Conservation (phyloP, 2,329 filamentous ascomycete genomes). For the Sclerotinia subarctica region DNA sequence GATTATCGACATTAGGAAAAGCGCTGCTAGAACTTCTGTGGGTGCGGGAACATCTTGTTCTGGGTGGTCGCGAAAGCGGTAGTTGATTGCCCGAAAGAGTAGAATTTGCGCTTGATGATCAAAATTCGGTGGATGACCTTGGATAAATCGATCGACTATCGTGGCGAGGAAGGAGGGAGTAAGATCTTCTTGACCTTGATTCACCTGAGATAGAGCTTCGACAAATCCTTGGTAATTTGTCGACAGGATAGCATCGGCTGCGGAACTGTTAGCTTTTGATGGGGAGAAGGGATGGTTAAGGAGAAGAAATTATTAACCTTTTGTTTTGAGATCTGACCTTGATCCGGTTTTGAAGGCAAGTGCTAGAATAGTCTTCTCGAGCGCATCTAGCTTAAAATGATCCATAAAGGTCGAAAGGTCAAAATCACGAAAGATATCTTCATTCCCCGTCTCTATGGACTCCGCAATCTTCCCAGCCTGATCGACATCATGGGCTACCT, state of each 20-base stretch:
- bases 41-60: conserved; percentile 63
- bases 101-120: conserved; percentile 71
- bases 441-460: conserved; percentile 83
- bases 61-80: conserved; percentile 53
- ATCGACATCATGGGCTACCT: conserved; percentile 74
- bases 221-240: conserved; percentile 76
- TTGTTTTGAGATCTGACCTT: conserved; percentile 78
- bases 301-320: conserved; percentile 58
- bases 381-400: conserved; percentile 87
- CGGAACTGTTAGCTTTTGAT: conserved; percentile 23
- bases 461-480: conserved; percentile 91
- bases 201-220: conserved; percentile 66
- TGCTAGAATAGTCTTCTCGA: conserved; percentile 83
- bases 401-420: conserved; percentile 94
- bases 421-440: conserved; percentile 93
- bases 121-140: conserved; percentile 83
- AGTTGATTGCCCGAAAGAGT: conserved; percentile 59
- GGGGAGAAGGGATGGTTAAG: conserved; percentile 12
- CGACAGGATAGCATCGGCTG: conserved; percentile 86
- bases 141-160: conserved; percentile 81
- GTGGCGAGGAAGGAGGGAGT: conserved; percentile 68
- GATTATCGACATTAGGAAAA: conserved; percentile 66
- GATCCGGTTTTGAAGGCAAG: conserved; percentile 83
- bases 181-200: conserved; percentile 63
- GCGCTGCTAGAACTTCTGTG: conserved; percentile 64